Evolutionary conservation across 139 green algal species (phyloP), one percentile per base, ranked within the genome.

Genomic region (Chlamydomonas sphaeroides): DNA sequence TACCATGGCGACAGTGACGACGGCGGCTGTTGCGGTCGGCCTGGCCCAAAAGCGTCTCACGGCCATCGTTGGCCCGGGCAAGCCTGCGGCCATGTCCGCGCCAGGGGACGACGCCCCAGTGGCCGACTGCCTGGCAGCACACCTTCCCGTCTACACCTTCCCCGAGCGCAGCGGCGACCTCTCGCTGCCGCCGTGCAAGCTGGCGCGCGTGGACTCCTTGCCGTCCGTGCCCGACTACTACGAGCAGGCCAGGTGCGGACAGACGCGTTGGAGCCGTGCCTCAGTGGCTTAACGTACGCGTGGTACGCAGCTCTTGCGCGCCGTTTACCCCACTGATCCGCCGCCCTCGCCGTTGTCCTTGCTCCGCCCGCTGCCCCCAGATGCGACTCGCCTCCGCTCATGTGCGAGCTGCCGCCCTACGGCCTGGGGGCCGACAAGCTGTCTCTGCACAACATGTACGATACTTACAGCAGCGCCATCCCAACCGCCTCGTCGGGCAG

Each of bases 141-240:
- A 63, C 32, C 3, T 82, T 3, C 75, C 75, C 25, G 36, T 82
- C 32, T 82, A 73, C 62, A 65, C 6, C 14, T 82, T 82, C 32
- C 21, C 42, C 3, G 45, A 23, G 0, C 32, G 6, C 14, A 26
- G 10, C 4, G 26, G 26, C 30, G 17, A n/a, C 10, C 21, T 63
- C 25, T 14, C 2, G 2, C 25, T 26, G 56, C 56, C 48, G 3
- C 11, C 8, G 5, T 0, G 18, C 32, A 82, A 82, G 62, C 62
- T 82, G 10, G 15, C 32, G 0, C 75, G 75, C 25, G 45, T 82
- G 8, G 75, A 82, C 33, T 82, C 75, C 3, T 30, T 82, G 32
- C 59, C 59, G 0, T 20, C 32, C 0, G 75, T 82, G 3, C 75
- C 75, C 1, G 75, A 82, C 42, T 65, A 41, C 25, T 72, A 39